These are phyloP conservation scores for Pyricularia grisea DNA, from an alignment of 2,329 filamentous ascomycete species.

Conservation along the genomic window DNA sequence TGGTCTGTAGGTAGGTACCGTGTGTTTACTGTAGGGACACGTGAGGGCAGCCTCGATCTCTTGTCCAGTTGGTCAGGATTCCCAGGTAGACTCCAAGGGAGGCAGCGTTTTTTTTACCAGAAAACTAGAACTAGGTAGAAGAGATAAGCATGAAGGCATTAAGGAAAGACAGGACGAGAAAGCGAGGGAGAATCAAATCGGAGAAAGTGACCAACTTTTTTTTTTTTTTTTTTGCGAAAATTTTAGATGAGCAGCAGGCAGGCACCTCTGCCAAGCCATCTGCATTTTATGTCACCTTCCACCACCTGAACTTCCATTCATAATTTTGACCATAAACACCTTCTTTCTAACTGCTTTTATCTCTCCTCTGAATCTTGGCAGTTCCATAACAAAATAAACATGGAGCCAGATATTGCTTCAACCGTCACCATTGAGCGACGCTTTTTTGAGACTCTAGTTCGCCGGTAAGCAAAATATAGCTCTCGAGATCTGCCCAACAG, in stretches of 20 bases:
- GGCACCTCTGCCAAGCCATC: background rate
- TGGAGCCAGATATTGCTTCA: conserved; percentile 12
- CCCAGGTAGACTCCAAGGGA: background rate
- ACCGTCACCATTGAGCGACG: conserved; percentile 49
- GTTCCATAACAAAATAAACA: background rate
- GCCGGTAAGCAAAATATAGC: conserved; percentile 40
- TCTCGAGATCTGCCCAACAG: background rate
- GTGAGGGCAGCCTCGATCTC: background rate
- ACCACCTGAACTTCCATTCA: background rate
- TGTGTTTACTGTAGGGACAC: background rate
- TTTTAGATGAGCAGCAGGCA: background rate
- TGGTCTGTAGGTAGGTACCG: background rate
- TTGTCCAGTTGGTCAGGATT: background rate
- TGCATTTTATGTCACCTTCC: no score
- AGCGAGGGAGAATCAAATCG: background rate
- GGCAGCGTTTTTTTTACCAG: background rate
- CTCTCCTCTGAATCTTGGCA: background rate
- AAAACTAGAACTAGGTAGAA: background rate
- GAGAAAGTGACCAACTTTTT: background rate
- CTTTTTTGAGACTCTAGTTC: conserved; percentile 52
- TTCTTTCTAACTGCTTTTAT: background rate
- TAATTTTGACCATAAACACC: no score
- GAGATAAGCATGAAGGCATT: background rate
- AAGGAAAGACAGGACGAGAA: background rate
- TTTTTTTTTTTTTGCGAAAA: background rate